Percentiles rank a stretch among this genome's conserved stretches.
phyloP scores from a whole-genome alignment of 441 rosid genomes.

The Bruguiera hainesii region DNA sequence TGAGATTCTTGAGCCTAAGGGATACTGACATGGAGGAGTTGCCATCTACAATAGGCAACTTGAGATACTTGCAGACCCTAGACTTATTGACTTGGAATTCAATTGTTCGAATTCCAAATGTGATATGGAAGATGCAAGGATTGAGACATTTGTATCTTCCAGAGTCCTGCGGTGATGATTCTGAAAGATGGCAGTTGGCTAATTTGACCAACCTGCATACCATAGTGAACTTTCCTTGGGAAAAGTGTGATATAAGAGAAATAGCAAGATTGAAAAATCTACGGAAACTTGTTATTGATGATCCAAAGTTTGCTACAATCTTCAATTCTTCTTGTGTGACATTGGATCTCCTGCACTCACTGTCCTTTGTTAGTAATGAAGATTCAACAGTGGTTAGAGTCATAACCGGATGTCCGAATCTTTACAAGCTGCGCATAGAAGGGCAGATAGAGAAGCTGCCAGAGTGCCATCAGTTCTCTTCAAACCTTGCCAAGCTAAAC shows the following conservation, averaged over 20 bases:
- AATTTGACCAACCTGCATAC: conserved; percentile 31
- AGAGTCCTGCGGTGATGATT: conserved; percentile 24
- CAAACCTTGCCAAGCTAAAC: conserved; percentile 28
- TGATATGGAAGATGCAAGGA: conserved; percentile 18
- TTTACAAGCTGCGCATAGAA: conserved; percentile 30
- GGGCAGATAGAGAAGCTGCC: conserved; percentile 31
- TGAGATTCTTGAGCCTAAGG: conserved; percentile 27
- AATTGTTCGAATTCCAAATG: conserved; percentile 21
- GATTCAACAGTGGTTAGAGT: conserved; percentile 25
- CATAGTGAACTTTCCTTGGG: conserved; percentile 33
- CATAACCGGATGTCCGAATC: conserved; percentile 27
- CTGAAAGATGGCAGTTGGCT: conserved; percentile 26
- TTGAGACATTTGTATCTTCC: conserved; percentile 35
- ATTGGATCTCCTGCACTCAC: conserved; percentile 28
- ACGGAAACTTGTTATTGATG: conserved; percentile 32
- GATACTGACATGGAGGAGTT: conserved; percentile 22
- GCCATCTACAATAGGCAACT: conserved; percentile 26
- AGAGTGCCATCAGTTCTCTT: conserved; percentile 24
- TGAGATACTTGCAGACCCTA: conserved; percentile 24
- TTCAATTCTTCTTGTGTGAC: conserved; percentile 17
- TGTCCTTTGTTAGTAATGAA: conserved; percentile 29
- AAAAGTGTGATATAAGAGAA: conserved; percentile 24
- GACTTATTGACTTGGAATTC: conserved; percentile 31
- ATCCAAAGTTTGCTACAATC: conserved; percentile 23
- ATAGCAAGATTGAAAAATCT: conserved; percentile 28